Percentiles rank a stretch among this genome's conserved stretches.
phyloP scores from a whole-genome alignment of 495 filamentous ascomycete species.

The Lepidopterella palustris region DNA sequence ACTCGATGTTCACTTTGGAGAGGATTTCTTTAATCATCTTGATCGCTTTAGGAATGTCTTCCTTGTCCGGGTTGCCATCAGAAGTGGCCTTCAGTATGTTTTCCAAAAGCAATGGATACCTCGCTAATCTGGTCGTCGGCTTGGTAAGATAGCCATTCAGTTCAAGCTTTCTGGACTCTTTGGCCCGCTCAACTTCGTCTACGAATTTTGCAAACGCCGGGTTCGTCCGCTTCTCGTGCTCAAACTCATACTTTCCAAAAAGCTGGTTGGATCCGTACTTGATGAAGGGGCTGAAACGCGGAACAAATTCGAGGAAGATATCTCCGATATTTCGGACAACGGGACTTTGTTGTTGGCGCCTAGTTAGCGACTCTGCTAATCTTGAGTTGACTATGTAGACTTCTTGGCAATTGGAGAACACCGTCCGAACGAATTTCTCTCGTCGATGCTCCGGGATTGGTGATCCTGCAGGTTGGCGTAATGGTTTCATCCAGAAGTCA shows the following conservation, averaged over 20 bases:
- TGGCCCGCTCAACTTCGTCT: conserved; percentile 91
- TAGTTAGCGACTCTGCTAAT: conserved; percentile 79
- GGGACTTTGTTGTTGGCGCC: conserved; percentile 80
- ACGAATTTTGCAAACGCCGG: conserved; percentile 84
- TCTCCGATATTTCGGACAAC: conserved; percentile 89
- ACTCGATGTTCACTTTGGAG: conserved; percentile 83
- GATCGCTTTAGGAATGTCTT: conserved; percentile 85
- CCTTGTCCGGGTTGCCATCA: conserved; percentile 78
- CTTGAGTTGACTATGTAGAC: conserved; percentile 84
- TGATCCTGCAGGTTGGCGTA: conserved; percentile 66
- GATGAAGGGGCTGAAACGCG: conserved; percentile 92
- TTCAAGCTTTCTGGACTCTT: conserved; percentile 94
- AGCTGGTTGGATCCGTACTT: conserved; percentile 94
- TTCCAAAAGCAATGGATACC: conserved; percentile 92
- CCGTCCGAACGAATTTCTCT: conserved; percentile 85
- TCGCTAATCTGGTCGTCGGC: conserved; percentile 89
- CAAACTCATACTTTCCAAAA: conserved; percentile 96
- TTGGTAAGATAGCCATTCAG: conserved; percentile 98
- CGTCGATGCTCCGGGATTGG: conserved; percentile 83
- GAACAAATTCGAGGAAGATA: conserved; percentile 87
- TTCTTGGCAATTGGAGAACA: conserved; percentile 94
- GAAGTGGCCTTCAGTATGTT: conserved; percentile 82
- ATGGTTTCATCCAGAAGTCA: conserved; percentile 97
- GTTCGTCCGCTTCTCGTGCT: conserved; percentile 87
- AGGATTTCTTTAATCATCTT: conserved; percentile 79